Conservation (phyloP, 768 basidiomycete genomes). For the Hygrophorus russula region DNA sequence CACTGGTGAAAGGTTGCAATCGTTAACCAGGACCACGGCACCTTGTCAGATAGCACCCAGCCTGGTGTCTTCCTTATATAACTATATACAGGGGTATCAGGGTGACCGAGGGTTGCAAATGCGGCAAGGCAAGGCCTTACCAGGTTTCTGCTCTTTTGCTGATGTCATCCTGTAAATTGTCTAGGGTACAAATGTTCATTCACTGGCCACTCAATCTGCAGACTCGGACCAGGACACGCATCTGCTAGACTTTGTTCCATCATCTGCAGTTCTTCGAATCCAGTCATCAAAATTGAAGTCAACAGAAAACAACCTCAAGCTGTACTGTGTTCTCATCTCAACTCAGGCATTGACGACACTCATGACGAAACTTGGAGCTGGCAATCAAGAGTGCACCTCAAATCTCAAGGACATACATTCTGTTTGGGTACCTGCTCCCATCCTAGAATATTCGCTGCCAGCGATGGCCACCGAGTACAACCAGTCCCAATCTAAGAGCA, state of each 20-base stretch:
- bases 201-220: no score
- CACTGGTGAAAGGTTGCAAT: no score
- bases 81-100: no score
- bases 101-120: no score
- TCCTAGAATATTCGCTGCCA: background rate
- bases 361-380: no score
- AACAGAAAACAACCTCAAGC: background rate
- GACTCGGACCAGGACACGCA: background rate
- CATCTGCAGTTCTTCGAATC: background rate
- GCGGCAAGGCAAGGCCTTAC: no score
- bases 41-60: no score
- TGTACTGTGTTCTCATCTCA: background rate
- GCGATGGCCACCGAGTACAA: background rate
- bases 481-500: background rate
- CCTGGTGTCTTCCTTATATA: no score
- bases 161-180: background rate
- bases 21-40: no score
- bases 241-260: background rate
- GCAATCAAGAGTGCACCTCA: background rate
- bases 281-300: background rate
- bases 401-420: no score
- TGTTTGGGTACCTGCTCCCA: constrained; percentile 1
- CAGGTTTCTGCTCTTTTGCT: no score
- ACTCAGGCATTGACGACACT: background rate
- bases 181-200: background rate